phyloP scores from a whole-genome alignment of 2,329 filamentous ascomycete genomes.

The Amesomyces nigricolor region DNA sequence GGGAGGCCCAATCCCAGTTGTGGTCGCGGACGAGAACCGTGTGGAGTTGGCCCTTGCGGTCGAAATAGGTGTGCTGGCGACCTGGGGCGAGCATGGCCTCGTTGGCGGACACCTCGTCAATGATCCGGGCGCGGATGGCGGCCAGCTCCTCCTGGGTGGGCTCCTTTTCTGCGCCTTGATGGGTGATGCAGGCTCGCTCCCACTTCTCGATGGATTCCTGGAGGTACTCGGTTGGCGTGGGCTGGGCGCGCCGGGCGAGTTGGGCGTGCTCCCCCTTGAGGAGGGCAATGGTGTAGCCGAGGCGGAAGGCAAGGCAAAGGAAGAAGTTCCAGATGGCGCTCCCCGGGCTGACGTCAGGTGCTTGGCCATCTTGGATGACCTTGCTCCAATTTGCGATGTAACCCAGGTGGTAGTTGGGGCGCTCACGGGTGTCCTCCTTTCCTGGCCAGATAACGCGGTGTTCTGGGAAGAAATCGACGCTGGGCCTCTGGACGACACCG shows the following conservation, averaged over 20 bases:
- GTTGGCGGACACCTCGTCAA: conserved; percentile 41
- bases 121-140: conserved; percentile 35
- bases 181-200: conserved; percentile 11
- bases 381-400: conserved; percentile 14
- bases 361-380: conserved; percentile 10
- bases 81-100: conserved; percentile 38
- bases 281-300: conserved; percentile 26
- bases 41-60: conserved; percentile 19
- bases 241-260: not conserved
- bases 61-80: conserved; percentile 28
- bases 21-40: conserved; percentile 27
- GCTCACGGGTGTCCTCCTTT: not conserved
- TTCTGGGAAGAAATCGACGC: conserved; percentile 30
- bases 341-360: not conserved
- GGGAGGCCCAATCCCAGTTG: conserved; percentile 35
- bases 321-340: conserved; percentile 26
- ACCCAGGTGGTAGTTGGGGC: not conserved
- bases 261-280: conserved; percentile 14
- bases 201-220: conserved; percentile 22
- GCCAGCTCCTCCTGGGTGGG: conserved; percentile 23
- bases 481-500: conserved; percentile 28
- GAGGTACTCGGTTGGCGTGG: conserved; percentile 5
- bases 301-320: conserved; percentile 26
- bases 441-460: conserved; percentile 27
- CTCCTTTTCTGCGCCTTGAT: not conserved